Conservation (phyloP, 2,329 filamentous ascomycete genomes). For the Aspergillus pseudoviridinutans region DNA sequence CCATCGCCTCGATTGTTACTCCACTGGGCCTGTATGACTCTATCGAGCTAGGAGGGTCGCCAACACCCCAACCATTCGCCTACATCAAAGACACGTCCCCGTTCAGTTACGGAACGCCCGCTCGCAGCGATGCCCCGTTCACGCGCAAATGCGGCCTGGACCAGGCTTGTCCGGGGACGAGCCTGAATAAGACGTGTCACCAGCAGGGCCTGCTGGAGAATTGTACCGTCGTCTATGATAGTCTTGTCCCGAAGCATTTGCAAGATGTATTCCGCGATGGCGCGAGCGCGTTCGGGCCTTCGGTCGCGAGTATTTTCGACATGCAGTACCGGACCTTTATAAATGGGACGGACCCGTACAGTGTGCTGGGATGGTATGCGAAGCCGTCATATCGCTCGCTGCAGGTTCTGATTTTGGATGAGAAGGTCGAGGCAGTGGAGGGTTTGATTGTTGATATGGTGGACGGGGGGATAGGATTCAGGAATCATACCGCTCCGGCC, state of each 20-base stretch:
- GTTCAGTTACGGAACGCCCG: conserved; percentile 39
- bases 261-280: conserved; percentile 40
- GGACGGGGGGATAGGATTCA: conserved; percentile 43
- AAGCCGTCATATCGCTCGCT: conserved; percentile 26
- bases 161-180: conserved; percentile 22
- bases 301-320: conserved; percentile 44
- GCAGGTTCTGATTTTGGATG: conserved; percentile 30
- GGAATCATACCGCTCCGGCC: conserved; percentile 44
- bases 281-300: conserved; percentile 17
- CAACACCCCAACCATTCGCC: conserved; percentile 26
- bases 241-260: conserved; percentile 31
- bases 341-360: conserved; percentile 3
- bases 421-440: conserved; percentile 36
- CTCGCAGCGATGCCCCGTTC: conserved; percentile 29
- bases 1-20: conserved; percentile 44
- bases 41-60: conserved; percentile 20
- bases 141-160: conserved; percentile 30
- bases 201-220: neutral
- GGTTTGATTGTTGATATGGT: conserved; percentile 43
- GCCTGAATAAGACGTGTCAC: neutral
- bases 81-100: conserved; percentile 38
- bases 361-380: neutral
- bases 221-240: conserved; percentile 25
- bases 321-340: conserved; percentile 35
- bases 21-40: conserved; percentile 46